Evolutionary conservation across 139 green algal species (phyloP).

Genomic region (Chlorella ohadii): DNA sequence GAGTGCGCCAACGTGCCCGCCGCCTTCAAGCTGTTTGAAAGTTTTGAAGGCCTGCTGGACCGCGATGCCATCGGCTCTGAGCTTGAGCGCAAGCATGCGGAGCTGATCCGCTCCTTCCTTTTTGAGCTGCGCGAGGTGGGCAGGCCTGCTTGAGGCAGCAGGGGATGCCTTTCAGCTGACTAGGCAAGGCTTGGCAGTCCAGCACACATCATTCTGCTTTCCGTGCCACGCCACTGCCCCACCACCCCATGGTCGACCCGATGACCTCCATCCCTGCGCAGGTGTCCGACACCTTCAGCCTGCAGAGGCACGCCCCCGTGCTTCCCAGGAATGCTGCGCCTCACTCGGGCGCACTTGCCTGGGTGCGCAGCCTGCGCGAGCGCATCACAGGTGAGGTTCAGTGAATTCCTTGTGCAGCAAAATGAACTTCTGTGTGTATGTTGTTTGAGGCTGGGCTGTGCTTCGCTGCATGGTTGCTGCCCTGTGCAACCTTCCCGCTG

Average conservation of each 20-base stretch:
- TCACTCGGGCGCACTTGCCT: conserved; percentile 77
- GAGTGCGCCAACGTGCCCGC: conserved; percentile 81
- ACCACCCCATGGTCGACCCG: too few relatives aligned
- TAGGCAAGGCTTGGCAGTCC: too few relatives aligned
- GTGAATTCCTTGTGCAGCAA: too few relatives aligned
- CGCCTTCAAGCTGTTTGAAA: conserved; percentile 93
- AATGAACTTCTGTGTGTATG: too few relatives aligned
- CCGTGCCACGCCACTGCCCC: too few relatives aligned
- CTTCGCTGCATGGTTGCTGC: too few relatives aligned
- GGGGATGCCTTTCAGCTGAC: too few relatives aligned
- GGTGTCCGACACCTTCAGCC: conserved; percentile 74
- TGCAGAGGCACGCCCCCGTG: conserved; percentile 43
- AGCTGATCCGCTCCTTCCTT: conserved; percentile 64
- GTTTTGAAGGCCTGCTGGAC: conserved; percentile 90
- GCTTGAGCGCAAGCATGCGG: conserved; percentile 80
- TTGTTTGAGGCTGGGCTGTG: too few relatives aligned
- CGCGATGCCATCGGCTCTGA: conserved; percentile 80
- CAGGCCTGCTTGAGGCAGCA: background rate
- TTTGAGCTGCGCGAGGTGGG: conserved; percentile 62
- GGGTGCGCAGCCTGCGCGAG: conserved; percentile 82
- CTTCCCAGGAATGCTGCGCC: conserved; percentile 62
- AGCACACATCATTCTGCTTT: too few relatives aligned
- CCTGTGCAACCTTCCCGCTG: too few relatives aligned
- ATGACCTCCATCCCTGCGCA: background rate
- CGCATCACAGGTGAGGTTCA: conserved; percentile 60